Evolutionary conservation across 495 filamentous ascomycete species (phyloP).

Genomic region (Podospora australis): DNA sequence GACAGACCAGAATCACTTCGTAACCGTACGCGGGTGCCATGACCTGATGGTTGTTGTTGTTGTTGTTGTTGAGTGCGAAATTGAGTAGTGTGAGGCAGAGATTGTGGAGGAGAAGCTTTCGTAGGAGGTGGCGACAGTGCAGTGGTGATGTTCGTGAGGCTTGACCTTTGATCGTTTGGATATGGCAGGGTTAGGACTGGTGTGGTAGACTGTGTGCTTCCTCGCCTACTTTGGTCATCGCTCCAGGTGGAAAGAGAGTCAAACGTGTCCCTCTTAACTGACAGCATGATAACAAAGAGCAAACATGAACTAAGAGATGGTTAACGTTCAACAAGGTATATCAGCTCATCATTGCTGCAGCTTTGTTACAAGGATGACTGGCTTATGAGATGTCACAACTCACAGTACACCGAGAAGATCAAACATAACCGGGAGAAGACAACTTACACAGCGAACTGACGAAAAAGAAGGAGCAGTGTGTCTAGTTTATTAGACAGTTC

Average conservation of each 20-base stretch:
- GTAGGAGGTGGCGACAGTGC: constrained; percentile 22
- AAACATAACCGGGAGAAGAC: no score
- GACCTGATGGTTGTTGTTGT: no score
- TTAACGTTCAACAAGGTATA: not conserved
- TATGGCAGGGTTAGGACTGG: constrained; percentile 7
- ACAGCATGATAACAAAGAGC: constrained; percentile 10
- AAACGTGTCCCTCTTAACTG: constrained; percentile 12
- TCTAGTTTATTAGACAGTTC: not conserved
- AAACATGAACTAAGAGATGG: not conserved
- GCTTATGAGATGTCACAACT: not conserved
- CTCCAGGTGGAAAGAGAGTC: constrained; percentile 15
- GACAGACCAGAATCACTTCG: constrained; percentile 36
- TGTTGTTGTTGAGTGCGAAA: no score
- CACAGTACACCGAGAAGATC: no score
- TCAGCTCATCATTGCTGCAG: not conserved
- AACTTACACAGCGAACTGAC: not conserved
- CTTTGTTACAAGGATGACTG: not conserved
- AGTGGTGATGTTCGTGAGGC: constrained; percentile 13
- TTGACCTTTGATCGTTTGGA: constrained; percentile 4
- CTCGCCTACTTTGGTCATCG: constrained; percentile 9
- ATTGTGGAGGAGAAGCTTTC: constrained; percentile 4
- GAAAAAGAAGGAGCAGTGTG: not conserved
- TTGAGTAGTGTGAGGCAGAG: no score
- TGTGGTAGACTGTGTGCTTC: constrained; percentile 12
- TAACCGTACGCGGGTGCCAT: no score